A percentile compares a stretch with the other conserved stretches of the same genome.
These are phyloP conservation scores for Pseudogymnoascus destructans DNA, from an alignment of 2,329 filamentous ascomycete genomes.

Conservation along the genomic window DNA sequence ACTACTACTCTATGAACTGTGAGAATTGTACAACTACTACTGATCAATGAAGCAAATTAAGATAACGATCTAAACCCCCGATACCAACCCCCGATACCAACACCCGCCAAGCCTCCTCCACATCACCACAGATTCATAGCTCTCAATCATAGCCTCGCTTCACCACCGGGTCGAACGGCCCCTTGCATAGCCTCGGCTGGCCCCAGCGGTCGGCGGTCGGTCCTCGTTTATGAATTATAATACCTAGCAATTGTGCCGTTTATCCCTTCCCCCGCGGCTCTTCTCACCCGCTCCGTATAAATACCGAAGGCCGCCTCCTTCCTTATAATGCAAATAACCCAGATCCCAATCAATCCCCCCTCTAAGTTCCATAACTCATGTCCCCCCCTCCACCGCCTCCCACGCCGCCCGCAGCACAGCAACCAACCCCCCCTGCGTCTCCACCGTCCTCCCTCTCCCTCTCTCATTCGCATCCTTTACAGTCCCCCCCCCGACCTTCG, in stretches of 20 bases:
- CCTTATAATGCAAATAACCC: background rate
- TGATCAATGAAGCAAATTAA: background rate
- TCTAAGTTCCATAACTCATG: background rate
- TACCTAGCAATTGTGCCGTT: background rate
- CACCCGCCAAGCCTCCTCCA: background rate
- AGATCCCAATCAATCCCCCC: background rate
- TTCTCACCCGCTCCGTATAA: background rate
- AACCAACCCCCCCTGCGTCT: constrained; percentile 75
- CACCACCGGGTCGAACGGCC: background rate
- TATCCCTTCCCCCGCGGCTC: background rate
- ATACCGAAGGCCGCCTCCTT: background rate
- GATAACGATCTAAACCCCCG: background rate
- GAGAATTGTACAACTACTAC: background rate
- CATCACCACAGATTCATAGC: background rate
- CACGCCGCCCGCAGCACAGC: constrained; percentile 65
- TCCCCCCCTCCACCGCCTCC: constrained; percentile 32
- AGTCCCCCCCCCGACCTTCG: constrained; percentile 1
- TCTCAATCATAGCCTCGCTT: background rate
- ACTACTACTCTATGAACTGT: background rate
- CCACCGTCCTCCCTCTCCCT: constrained; percentile 71
- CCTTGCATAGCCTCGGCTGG: background rate
- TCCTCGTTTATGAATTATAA: background rate
- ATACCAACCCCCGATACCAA: background rate
- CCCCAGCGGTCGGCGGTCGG: background rate
- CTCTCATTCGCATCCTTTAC: constrained; percentile 56